A percentile compares a stretch with the other conserved stretches of the same genome.
Evolutionary conservation across 2,329 filamentous ascomycete genomes (phyloP).

Genomic region (Fusarium lyarnte): DNA sequence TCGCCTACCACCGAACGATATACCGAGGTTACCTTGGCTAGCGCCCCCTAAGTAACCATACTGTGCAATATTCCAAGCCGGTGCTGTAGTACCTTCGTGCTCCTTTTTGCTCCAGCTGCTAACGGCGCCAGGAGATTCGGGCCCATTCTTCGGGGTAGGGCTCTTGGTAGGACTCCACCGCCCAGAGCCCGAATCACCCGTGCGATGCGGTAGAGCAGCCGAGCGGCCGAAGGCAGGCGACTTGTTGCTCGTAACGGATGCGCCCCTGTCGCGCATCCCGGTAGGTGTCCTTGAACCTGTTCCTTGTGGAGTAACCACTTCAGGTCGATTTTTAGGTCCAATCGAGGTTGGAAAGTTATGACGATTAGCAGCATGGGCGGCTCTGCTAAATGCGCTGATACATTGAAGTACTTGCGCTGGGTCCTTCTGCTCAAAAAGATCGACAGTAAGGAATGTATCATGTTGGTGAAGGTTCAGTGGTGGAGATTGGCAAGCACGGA

Average conservation of each 20-base stretch:
- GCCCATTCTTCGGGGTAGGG: conserved; percentile 58
- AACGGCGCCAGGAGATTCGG: conserved; percentile 65
- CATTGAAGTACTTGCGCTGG: conserved; percentile 96
- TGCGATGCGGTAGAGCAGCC: conserved; percentile 58
- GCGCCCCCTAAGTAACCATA: conserved; percentile 99
- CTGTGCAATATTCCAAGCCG: conserved; percentile 98
- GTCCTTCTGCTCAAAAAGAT: conserved; percentile 95
- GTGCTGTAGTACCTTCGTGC: conserved; percentile 82
- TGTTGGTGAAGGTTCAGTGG: conserved; percentile 91
- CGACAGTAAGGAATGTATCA: conserved; percentile 96
- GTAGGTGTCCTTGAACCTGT: conserved; percentile 67
- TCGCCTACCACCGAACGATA: conserved; percentile 88
- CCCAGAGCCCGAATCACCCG: conserved; percentile 64
- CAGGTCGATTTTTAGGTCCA: conserved; percentile 72
- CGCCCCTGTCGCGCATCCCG: conserved; percentile 55
- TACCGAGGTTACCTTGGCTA: conserved; percentile 93
- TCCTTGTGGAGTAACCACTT: conserved; percentile 70
- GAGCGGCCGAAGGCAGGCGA: conserved; percentile 58
- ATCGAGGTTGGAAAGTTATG: conserved; percentile 78
- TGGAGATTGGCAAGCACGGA: conserved; percentile 84
- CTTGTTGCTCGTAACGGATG: conserved; percentile 67
- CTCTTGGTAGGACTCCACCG: conserved; percentile 72
- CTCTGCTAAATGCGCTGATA: conserved; percentile 88
- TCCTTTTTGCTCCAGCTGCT: conserved; percentile 91
- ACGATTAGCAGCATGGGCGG: conserved; percentile 80